Percentiles rank a stretch among this genome's conserved stretches.
These are phyloP conservation scores for Ogataea saltuana DNA, from an alignment of 805 yeast genomes.

Conservation along the genomic window DNA sequence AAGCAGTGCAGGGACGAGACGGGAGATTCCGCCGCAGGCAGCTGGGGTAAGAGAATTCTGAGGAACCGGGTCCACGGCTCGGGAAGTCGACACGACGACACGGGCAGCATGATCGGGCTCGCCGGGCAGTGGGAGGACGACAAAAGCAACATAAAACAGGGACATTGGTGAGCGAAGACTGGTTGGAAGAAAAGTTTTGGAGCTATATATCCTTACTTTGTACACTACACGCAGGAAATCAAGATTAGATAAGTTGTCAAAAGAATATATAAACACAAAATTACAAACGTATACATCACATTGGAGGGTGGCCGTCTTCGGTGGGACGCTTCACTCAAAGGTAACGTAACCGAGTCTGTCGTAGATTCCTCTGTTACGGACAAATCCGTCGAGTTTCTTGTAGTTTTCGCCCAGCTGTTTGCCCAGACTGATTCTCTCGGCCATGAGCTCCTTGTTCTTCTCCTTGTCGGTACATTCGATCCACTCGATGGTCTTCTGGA, in stretches of 20 bases:
- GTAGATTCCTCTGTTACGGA: conserved; percentile 74
- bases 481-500: conserved; percentile 76
- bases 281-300: conserved; percentile 2
- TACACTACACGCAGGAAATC: background rate
- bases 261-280: background rate
- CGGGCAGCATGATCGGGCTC: conserved; percentile 26
- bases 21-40: conserved; percentile 89
- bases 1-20: conserved; percentile 97
- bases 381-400: conserved; percentile 71
- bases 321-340: conserved; percentile 18
- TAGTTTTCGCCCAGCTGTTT: conserved; percentile 61
- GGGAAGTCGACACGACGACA: conserved; percentile 19
- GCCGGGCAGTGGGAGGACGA: conserved; percentile 36
- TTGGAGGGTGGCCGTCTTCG: background rate
- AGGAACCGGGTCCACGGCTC: conserved; percentile 40
- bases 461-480: conserved; percentile 58
- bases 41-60: conserved; percentile 80
- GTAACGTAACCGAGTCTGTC: conserved; percentile 64
- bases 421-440: conserved; percentile 56
- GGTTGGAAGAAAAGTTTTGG: background rate
- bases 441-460: conserved; percentile 48
- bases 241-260: background rate
- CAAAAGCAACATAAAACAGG: conserved; percentile 26
- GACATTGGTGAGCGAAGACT: conserved; percentile 33
- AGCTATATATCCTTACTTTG: no score